Evolutionary conservation across 768 basidiomycete genomes (phyloP).

Genomic region (Nevesoporus exiguus): DNA sequence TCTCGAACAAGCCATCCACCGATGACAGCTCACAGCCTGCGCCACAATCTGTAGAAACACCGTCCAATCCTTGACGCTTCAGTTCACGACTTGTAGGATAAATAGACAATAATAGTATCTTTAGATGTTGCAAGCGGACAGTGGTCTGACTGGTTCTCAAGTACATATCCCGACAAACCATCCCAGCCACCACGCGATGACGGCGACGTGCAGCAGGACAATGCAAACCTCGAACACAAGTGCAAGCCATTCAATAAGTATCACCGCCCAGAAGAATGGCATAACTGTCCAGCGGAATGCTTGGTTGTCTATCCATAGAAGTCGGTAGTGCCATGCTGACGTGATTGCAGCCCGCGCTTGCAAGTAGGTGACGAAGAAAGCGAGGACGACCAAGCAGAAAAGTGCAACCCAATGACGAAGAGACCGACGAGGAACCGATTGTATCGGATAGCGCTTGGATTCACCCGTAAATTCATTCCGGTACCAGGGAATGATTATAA

Average conservation of each 20-base stretch:
- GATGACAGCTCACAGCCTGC: conserved; percentile 4
- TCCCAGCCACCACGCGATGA: conserved; percentile 71
- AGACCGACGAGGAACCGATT: conserved; percentile 57
- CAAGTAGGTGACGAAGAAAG: conserved; percentile 48
- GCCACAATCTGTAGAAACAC: not conserved
- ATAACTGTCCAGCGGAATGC: conserved; percentile 61
- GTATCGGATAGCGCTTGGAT: conserved; percentile 60
- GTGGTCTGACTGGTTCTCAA: conserved; percentile 18
- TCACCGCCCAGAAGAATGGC: conserved; percentile 61
- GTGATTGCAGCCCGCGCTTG: conserved; percentile 58
- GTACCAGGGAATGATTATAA: conserved; percentile 78
- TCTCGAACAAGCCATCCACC: conserved; percentile 1
- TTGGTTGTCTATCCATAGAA: conserved; percentile 56
- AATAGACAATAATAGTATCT: conserved; percentile 15
- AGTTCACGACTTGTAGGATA: conserved; percentile 1
- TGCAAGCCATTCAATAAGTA: conserved; percentile 65
- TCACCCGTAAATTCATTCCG: conserved; percentile 84
- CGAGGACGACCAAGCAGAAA: conserved; percentile 45
- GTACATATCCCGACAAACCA: conserved; percentile 58
- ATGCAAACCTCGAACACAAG: conserved; percentile 57
- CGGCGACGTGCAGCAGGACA: conserved; percentile 54
- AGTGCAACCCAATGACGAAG: conserved; percentile 67
- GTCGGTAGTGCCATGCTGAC: conserved; percentile 49
- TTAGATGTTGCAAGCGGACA: conserved; percentile 1
- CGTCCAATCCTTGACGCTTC: not conserved